Evolutionary conservation across 2,329 filamentous ascomycete species (phyloP), one percentile per base, ranked within the genome.

Genomic region (Talaromyces verruculosus): DNA sequence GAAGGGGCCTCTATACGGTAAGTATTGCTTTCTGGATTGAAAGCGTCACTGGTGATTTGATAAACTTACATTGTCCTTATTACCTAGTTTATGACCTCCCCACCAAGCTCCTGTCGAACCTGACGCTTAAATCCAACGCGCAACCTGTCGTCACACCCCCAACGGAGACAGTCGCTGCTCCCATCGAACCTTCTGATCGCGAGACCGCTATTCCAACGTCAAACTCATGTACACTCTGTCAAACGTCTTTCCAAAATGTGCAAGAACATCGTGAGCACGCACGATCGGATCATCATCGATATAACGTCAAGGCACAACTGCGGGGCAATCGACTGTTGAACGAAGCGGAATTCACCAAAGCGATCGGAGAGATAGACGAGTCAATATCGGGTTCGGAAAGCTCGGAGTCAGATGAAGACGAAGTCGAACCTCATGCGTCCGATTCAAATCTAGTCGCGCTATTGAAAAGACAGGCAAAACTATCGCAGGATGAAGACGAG

Each of bases 301-400:
- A 97, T 80, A 99, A 99, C 76, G 80, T 98, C 68, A 98, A 97
- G 79, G 91, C 94, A 75, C 96, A 92, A 81, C 81, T 97, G 65
- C 88, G 92, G 57, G 91, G 91, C 0, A 84, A 84, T 66, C 85
- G 84, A 10, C 79, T 91, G 0, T 89, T 97, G 1, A 87, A 87
- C 1, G 95, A 99, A 74, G 77, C 75, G 7, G 93, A 97, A 39
- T 99, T 99, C 71, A 91, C 95, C 75, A 91, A 89, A 75, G 84
- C 97, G 6, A 84, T 98, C 7, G 92, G 88, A 41, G 88, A 95
- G 67, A 82, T 99, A 39, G 91, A 97, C 71, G 94, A 99, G 82
- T 98, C 95, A 1, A 95, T 96, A 15, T 97, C 93, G 1, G 87
- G 89, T 37, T 85, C 84, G 8, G 89, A 93, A 62, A 89, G 87